phyloP scores from a whole-genome alignment of 2,329 filamentous ascomycete species.

The Coniochaeta pulveracea region DNA sequence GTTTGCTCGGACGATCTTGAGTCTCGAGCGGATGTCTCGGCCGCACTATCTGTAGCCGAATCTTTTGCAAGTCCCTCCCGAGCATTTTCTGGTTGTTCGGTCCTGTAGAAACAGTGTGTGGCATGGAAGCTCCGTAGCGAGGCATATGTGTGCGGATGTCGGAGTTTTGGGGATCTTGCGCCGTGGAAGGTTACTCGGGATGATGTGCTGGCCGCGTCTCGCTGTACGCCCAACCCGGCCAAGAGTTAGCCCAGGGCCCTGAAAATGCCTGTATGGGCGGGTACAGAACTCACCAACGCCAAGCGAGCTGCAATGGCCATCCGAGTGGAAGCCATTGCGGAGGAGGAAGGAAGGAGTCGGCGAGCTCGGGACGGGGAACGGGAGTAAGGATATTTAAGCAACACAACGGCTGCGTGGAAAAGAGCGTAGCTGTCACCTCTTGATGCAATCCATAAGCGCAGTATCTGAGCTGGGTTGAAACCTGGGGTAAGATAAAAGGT shows the following conservation, averaged over 20 bases:
- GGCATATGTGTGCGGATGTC: no score
- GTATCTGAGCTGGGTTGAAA: no score
- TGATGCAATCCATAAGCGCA: slow-evolving; percentile 2
- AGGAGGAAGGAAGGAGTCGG: neutral
- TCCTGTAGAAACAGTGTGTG: no score
- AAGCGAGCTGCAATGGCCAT: slow-evolving; percentile 1
- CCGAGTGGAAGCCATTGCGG: slow-evolving; percentile 2
- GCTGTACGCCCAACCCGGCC: no score
- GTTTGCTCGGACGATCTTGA: slow-evolving; percentile 11
- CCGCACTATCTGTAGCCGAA: neutral
- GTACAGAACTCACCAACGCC: slow-evolving; percentile 1
- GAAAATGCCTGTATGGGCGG: neutral
- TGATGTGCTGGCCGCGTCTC: neutral
- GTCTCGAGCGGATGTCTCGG: slow-evolving; percentile 5
- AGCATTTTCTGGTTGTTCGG: slow-evolving; percentile 3
- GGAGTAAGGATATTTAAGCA: no score
- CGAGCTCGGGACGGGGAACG: neutral
- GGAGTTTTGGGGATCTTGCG: neutral
- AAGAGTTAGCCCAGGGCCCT: neutral
- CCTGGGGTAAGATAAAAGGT: no score
- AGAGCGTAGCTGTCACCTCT: slow-evolving; percentile 1
- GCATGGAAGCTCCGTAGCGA: no score
- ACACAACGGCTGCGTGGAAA: slow-evolving; percentile 1
- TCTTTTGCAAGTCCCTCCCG: neutral
- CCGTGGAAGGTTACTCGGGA: neutral